These are phyloP conservation scores for Alternaria dauci DNA, from an alignment of 2,329 filamentous ascomycete species.

Conservation along the genomic window DNA sequence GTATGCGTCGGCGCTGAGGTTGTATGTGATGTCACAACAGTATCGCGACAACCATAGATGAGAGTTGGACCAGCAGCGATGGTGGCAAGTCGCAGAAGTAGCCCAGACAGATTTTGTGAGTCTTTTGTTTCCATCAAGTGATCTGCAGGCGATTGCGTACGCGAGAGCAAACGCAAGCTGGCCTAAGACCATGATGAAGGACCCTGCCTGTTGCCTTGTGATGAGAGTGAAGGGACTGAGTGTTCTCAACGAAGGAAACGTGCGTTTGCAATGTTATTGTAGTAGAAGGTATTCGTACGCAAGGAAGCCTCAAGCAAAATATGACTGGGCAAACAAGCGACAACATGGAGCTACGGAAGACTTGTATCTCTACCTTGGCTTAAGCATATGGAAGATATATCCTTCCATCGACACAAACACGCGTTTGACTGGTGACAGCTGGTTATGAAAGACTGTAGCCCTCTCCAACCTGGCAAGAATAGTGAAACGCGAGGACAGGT, in stretches of 20 bases:
- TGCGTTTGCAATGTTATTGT: too few species aligned
- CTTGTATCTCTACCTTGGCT: accelerated
- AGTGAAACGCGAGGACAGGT: background rate
- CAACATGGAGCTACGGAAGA: background rate
- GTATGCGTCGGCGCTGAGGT: background rate
- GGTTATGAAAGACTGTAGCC: too few species aligned
- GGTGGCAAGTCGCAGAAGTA: background rate
- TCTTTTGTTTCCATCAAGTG: background rate
- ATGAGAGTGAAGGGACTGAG: conserved; percentile 2
- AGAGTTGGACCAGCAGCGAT: background rate
- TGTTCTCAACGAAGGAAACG: too few species aligned
- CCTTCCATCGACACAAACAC: too few species aligned
- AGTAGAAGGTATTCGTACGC: too few species aligned
- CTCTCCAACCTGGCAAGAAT: too few species aligned
- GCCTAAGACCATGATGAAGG: background rate
- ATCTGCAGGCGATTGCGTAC: background rate
- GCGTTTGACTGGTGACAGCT: too few species aligned
- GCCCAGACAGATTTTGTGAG: background rate
- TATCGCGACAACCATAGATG: background rate
- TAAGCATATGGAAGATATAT: accelerated
- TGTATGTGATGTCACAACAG: background rate
- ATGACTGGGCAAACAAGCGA: background rate
- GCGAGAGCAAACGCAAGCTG: conserved; percentile 3
- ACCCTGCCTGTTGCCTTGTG: background rate
- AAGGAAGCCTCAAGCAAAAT: too few species aligned